Conservation (phyloP, 2,329 filamentous ascomycete genomes). For the Cytospora leucostoma region DNA sequence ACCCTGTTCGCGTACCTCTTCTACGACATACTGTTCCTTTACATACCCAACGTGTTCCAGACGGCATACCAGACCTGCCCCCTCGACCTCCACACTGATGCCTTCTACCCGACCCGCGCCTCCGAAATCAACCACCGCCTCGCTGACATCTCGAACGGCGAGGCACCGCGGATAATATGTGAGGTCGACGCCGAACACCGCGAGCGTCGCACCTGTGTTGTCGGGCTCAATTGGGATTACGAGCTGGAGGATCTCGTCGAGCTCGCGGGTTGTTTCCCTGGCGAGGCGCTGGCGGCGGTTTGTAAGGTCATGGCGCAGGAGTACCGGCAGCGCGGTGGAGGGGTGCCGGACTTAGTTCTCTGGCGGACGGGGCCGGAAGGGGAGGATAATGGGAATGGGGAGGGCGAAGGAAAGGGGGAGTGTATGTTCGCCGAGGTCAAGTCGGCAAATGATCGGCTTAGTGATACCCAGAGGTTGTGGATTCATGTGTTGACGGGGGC, state of each 20-base stretch:
- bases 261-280: constrained; percentile 75
- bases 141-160: constrained; percentile 84
- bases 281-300: constrained; percentile 77
- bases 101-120: constrained; percentile 82
- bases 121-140: constrained; percentile 88
- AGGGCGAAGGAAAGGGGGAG: constrained; percentile 44
- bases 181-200: constrained; percentile 69
- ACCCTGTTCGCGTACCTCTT: constrained; percentile 91
- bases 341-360: constrained; percentile 88
- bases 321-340: constrained; percentile 81
- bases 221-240: constrained; percentile 91
- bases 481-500: constrained; percentile 89
- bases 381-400: constrained; percentile 29
- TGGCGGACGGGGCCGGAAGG: constrained; percentile 60
- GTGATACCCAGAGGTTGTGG: constrained; percentile 95
- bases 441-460: constrained; percentile 86
- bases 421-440: constrained; percentile 81
- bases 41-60: constrained; percentile 95
- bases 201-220: constrained; percentile 76
- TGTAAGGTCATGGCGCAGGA: constrained; percentile 97
- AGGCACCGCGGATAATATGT: constrained; percentile 66
- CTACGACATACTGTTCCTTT: constrained; percentile 88
- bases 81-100: constrained; percentile 87
- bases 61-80: constrained; percentile 94
- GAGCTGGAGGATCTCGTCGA: constrained; percentile 76